Percentiles rank a stretch among this genome's conserved stretches.
phyloP scores from a whole-genome alignment of 2,329 filamentous ascomycete species.

The Diatrype stigma region DNA sequence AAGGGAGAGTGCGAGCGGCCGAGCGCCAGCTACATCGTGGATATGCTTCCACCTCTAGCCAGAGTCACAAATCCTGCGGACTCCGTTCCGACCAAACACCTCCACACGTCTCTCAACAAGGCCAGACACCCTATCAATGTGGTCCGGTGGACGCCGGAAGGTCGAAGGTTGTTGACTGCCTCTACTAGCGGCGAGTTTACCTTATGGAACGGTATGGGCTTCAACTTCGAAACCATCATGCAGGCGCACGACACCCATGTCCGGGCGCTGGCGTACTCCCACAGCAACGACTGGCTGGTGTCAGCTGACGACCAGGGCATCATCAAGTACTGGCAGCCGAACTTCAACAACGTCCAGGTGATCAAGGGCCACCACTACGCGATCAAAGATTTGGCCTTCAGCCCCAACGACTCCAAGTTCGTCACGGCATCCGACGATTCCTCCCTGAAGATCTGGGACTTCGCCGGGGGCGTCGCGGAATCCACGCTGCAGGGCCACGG shows the following conservation, averaged over 20 bases:
- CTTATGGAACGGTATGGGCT: conserved; percentile 96
- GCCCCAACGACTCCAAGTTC: conserved; percentile 92
- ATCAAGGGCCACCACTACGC: conserved; percentile 88
- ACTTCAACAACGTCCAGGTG: conserved; percentile 97
- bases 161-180: conserved; percentile 82
- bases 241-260: conserved; percentile 91
- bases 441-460: conserved; percentile 92
- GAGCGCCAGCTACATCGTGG: conserved; percentile 82
- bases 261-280: conserved; percentile 79
- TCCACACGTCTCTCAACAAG: conserved; percentile 98
- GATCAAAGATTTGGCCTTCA: conserved; percentile 87
- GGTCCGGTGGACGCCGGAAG: conserved; percentile 96
- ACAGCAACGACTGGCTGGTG: conserved; percentile 94
- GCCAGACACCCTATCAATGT: conserved; percentile 97
- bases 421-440: conserved; percentile 94
- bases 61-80: conserved; percentile 72
- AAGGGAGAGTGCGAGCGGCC: conserved; percentile 77
- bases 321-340: conserved; percentile 98
- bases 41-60: conserved; percentile 84
- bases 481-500: conserved; percentile 86
- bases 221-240: conserved; percentile 99
- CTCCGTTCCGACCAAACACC: conserved; percentile 86
- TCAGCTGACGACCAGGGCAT: conserved; percentile 93
- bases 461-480: conserved; percentile 80
- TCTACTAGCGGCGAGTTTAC: conserved; percentile 98